Conservation (phyloP, 305 asterid species). For the Petunia hybrid region DNA sequence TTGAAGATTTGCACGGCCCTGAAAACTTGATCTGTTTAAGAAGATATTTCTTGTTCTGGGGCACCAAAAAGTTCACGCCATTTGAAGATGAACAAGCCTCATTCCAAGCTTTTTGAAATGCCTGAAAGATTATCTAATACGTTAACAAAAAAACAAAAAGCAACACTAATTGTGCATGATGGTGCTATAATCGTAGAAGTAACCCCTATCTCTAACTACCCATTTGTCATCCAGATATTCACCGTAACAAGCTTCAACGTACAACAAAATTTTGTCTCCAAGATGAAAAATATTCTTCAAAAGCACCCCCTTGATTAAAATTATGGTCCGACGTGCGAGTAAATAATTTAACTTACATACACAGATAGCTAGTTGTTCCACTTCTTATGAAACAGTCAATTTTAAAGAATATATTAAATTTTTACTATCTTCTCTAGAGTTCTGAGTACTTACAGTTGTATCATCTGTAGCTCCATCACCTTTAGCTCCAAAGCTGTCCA, state of each 20-base stretch:
- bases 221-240: neutral
- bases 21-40: conserved; percentile 51
- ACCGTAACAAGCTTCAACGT: neutral
- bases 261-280: no score
- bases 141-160: neutral
- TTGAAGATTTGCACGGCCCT: conserved; percentile 66
- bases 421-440: neutral
- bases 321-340: no score
- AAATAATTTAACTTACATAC: no score
- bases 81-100: conserved; percentile 54
- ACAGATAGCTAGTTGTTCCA: no score
- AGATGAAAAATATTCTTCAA: no score
- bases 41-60: conserved; percentile 48
- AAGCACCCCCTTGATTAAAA: no score
- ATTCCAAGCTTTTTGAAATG: conserved; percentile 62
- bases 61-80: conserved; percentile 48
- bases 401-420: neutral
- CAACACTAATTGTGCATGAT: neutral
- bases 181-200: neutral
- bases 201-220: neutral
- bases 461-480: conserved; percentile 70
- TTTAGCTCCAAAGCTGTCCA: conserved; percentile 60
- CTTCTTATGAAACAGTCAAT: neutral
- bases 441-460: conserved; percentile 47
- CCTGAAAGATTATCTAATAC: conserved; percentile 44